Base-by-base conservation (phyloP, 768 basidiomycete species). In the Lentinula sp. region DNA sequence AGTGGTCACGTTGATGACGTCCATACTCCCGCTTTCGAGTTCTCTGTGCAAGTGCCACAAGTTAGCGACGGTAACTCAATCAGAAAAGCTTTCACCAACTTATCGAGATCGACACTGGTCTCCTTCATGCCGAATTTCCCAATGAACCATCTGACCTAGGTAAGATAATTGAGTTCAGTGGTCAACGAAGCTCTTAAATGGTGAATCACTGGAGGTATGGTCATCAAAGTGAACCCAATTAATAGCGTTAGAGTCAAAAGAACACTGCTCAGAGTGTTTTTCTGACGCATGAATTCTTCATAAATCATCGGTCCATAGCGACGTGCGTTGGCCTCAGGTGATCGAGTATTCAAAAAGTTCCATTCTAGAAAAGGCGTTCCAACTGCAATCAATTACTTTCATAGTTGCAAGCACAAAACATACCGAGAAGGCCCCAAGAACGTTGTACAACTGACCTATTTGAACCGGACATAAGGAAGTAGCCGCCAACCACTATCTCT, bases 1-100 rank as follows among this genome's bases (percentile, higher is more conserved):
- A 1, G 78, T 80, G 0, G 92, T 89, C 59, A 93, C 74, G 68
- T 94, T 96, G 28, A 81, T 87, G 8, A 82, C 73, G n/a, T 76
- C 70, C 61, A 91, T 64, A 64, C 71, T 84, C 1, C 93, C 91
- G 2, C 78, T 78, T 66, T 86, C 68, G 71, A 86, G 80, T 28
- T 73, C 65, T 54, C 89, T 91, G 62, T 15, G 51, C 8, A 45
- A 42, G 51, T 31, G 10, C 60, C 28, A 16, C 46, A 5, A 34
- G 2, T 11, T 52, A 6, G 57, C 34, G 46, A 54, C 34, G 23
- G 35, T 43, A 39, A 55, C 5, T 6, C 18, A 18, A n/a, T 16
- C 40, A 46, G 32, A 51, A 4, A 5, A 40, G 53, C n/a, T 31
- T 39, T 54, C 54, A 77, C 83, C 63, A 68, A 92, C 91, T 82